Percentiles rank a stretch among this genome's conserved stretches.
Conservation (phyloP, 306 rosid genomes). For the Vicia villosa region DNA sequence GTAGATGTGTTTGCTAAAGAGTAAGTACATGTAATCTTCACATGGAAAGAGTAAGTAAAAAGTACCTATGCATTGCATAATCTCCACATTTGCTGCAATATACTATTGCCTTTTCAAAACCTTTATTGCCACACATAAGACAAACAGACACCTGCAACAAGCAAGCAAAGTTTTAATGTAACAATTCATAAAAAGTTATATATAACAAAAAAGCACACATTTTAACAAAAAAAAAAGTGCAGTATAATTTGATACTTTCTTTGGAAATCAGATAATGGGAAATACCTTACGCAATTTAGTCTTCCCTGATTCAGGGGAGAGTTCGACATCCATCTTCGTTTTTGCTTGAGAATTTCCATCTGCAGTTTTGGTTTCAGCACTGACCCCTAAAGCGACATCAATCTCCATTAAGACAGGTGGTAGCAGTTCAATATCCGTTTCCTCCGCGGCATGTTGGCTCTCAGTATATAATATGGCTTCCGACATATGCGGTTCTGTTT, state of each 20-base stretch:
- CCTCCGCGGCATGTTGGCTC: no score
- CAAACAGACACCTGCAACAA: slow-evolving; percentile 42
- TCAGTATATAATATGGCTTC: background rate
- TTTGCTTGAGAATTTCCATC: slow-evolving; percentile 11
- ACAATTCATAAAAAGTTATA: background rate
- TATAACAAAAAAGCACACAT: background rate
- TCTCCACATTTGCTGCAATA: slow-evolving; percentile 37
- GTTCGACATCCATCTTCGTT: background rate
- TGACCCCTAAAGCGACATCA: background rate
- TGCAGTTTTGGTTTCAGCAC: no score
- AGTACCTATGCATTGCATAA: slow-evolving; percentile 43
- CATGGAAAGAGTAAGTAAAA: background rate
- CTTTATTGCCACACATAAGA: slow-evolving; percentile 33
- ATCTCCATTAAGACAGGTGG: slow-evolving; percentile 14
- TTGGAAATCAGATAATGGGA: background rate
- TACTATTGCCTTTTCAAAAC: slow-evolving; percentile 33
- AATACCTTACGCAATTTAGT: slow-evolving; percentile 23
- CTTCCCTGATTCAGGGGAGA: background rate
- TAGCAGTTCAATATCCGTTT: background rate
- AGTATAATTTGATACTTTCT: slow-evolving; percentile 1
- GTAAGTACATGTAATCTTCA: background rate
- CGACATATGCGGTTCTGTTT: background rate
- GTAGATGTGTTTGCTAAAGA: background rate
- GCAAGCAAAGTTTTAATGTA: background rate
- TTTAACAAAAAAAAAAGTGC: background rate